A percentile compares a stretch with the other conserved stretches of the same genome.
phyloP scores from a whole-genome alignment of 441 rosid genomes.

The Sinapis alba region DNA sequence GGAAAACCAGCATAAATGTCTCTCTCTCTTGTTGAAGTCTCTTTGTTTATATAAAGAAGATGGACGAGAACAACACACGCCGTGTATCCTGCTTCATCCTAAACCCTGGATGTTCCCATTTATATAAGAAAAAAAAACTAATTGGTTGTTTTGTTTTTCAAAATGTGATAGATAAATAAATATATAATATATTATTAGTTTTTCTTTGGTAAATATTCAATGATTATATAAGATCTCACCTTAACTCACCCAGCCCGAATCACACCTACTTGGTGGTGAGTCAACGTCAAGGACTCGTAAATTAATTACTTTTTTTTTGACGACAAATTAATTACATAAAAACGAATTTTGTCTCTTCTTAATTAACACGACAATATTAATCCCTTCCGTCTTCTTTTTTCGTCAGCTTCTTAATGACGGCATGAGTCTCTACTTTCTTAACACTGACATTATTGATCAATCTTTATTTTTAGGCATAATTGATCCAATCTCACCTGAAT shows the following conservation, averaged over 20 bases:
- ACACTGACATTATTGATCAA: not conserved
- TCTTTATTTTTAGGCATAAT: not conserved
- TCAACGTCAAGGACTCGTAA: not conserved
- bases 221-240: not conserved
- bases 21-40: not conserved
- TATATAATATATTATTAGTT: no score
- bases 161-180: not conserved
- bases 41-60: not conserved
- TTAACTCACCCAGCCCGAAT: not conserved
- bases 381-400: not conserved
- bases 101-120: not conserved
- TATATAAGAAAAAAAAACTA: not conserved
- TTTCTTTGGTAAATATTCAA: not conserved
- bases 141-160: not conserved
- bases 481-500: not conserved
- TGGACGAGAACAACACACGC: not conserved
- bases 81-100: not conserved
- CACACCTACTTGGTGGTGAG: not conserved
- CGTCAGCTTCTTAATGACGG: not conserved
- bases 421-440: not conserved
- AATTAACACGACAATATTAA: not conserved
- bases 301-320: not conserved
- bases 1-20: not conserved
- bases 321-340: no score
- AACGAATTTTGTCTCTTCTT: not conserved